These are phyloP conservation scores for Drosera capensis DNA, from an alignment of 148 eudicot species.

Conservation along the genomic window DNA sequence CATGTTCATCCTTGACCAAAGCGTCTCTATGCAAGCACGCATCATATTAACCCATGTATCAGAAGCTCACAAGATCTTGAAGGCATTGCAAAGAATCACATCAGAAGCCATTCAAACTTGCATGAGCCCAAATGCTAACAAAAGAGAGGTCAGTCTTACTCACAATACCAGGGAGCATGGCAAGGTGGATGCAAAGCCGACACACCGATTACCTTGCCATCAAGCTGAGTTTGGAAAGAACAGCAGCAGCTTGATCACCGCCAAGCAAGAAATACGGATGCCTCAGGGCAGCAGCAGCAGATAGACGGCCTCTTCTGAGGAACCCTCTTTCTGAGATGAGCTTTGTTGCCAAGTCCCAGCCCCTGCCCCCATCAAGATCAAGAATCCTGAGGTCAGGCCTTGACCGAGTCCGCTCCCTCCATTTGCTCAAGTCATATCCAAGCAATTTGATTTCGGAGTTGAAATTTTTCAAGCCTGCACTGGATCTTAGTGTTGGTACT, in stretches of 20 bases:
- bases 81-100: no score
- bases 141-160: no score
- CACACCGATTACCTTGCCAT: slow-evolving; percentile 31
- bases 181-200: no score
- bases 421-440: slow-evolving; percentile 54
- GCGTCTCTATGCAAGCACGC: no score
- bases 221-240: slow-evolving; percentile 72
- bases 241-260: slow-evolving; percentile 90
- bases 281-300: slow-evolving; percentile 90
- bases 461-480: slow-evolving; percentile 73
- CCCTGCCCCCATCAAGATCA: slow-evolving; percentile 84
- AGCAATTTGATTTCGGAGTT: slow-evolving; percentile 51
- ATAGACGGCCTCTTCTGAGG: slow-evolving; percentile 63
- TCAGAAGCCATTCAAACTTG: no score
- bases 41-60: no score
- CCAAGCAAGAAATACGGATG: slow-evolving; percentile 96
- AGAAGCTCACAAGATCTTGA: no score
- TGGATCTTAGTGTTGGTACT: slow-evolving; percentile 60
- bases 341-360: slow-evolving; percentile 89
- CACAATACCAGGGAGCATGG: no score
- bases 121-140: no score
- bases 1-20: no score
- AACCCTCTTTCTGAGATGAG: slow-evolving; percentile 81
- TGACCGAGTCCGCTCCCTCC: slow-evolving; percentile 70
- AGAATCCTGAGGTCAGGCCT: slow-evolving; percentile 78